These are phyloP conservation scores for Diaporthe australafricana DNA, from an alignment of 2,329 filamentous ascomycete genomes.

Conservation along the genomic window DNA sequence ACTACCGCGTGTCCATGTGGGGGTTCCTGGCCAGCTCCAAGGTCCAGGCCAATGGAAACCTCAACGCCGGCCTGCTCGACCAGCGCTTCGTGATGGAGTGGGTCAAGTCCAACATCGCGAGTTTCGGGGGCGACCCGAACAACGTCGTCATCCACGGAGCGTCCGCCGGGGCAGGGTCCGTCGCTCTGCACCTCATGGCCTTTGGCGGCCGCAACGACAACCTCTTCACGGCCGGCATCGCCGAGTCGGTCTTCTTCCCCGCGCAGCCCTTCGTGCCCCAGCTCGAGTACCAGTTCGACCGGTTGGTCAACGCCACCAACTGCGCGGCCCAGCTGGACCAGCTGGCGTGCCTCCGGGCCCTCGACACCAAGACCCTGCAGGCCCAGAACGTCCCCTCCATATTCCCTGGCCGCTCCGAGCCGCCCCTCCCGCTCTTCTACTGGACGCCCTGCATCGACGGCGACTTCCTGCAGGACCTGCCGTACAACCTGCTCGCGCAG, in stretches of 20 bases:
- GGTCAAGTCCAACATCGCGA: slow-evolving; percentile 68
- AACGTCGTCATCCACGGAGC: slow-evolving; percentile 71
- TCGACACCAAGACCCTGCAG: slow-evolving; percentile 52
- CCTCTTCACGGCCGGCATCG: slow-evolving; percentile 59
- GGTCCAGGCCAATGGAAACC: slow-evolving; percentile 64
- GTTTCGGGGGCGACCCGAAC: slow-evolving; percentile 69
- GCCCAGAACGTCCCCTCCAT: slow-evolving; percentile 52
- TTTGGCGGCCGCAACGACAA: slow-evolving; percentile 57
- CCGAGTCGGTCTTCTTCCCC: slow-evolving; percentile 63
- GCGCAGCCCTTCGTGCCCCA: slow-evolving; percentile 57
- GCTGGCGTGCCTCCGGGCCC: slow-evolving; percentile 56
- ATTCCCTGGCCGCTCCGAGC: slow-evolving; percentile 51
- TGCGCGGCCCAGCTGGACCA: slow-evolving; percentile 49
- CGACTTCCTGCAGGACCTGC: slow-evolving; percentile 55
- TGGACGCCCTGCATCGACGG: slow-evolving; percentile 65
- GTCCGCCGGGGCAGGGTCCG: slow-evolving; percentile 71
- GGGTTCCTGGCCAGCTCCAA: slow-evolving; percentile 72
- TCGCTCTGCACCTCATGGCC: slow-evolving; percentile 62
- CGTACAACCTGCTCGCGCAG: slow-evolving; percentile 53
- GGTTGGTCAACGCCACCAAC: slow-evolving; percentile 48
- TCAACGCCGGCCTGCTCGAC: slow-evolving; percentile 74
- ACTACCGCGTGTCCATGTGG: slow-evolving; percentile 71
- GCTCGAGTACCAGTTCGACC: slow-evolving; percentile 61
- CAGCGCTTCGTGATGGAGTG: slow-evolving; percentile 71
- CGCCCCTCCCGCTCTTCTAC: slow-evolving; percentile 56